These are phyloP conservation scores for Aspergillus neoniger DNA, from an alignment of 2,329 filamentous ascomycete genomes.

Conservation along the genomic window DNA sequence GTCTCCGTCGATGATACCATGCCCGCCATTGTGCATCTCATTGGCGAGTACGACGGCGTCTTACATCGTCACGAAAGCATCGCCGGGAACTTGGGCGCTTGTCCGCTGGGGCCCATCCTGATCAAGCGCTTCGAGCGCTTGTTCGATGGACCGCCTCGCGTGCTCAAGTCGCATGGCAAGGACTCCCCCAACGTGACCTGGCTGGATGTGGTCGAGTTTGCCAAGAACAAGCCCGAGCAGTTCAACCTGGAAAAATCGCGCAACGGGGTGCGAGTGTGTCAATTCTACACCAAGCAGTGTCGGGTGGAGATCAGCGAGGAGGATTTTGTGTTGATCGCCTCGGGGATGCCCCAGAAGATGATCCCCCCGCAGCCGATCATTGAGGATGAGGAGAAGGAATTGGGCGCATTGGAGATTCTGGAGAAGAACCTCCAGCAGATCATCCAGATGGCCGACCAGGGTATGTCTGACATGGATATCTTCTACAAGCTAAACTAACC, in stretches of 20 bases:
- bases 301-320: conserved; percentile 85
- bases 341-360: conserved; percentile 78
- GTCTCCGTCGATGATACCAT: conserved; percentile 70
- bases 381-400: conserved; percentile 82
- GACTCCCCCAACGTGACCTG: conserved; percentile 68
- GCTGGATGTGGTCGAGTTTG: conserved; percentile 84
- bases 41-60: conserved; percentile 81
- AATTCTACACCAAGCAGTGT: conserved; percentile 78
- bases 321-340: conserved; percentile 81
- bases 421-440: conserved; percentile 76
- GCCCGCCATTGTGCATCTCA: conserved; percentile 68
- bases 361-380: conserved; percentile 78
- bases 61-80: conserved; percentile 83
- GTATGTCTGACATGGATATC: conserved; percentile 37
- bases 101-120: conserved; percentile 77
- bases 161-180: conserved; percentile 63
- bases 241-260: conserved; percentile 71
- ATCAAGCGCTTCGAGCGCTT: conserved; percentile 83
- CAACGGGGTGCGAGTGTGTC: conserved; percentile 72
- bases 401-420: conserved; percentile 80
- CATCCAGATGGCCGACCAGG: conserved; percentile 78
- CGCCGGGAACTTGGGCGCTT: conserved; percentile 80
- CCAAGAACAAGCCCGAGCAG: conserved; percentile 75
- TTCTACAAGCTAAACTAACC: background rate
- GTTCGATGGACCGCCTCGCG: conserved; percentile 77